These are phyloP conservation scores for Globisporangium barbulae DNA, from an alignment of 352 stramenopile genomes.

Conservation along the genomic window DNA sequence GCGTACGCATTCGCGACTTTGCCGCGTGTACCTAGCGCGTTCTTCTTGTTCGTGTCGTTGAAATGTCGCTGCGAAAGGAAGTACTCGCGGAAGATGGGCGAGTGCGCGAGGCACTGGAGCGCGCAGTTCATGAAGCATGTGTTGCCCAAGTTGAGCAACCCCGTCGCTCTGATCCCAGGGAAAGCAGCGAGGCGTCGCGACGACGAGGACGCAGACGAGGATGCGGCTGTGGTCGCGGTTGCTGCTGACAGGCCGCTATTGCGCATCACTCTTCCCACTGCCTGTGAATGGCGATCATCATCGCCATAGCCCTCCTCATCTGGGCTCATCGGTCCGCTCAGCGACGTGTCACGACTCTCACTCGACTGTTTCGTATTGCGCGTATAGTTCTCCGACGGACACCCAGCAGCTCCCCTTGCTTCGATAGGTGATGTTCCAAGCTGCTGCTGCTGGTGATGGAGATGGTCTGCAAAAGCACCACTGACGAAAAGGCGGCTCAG, in stretches of 20 bases:
- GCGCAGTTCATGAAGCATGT: conserved; percentile 89
- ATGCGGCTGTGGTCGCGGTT: background rate
- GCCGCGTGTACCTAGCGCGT: conserved; percentile 90
- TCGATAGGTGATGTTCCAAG: no score
- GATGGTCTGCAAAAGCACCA: conserved; percentile 28
- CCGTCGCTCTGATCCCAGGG: conserved; percentile 50
- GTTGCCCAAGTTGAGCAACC: conserved; percentile 82
- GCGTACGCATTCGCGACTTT: conserved; percentile 89
- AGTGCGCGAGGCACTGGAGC: conserved; percentile 94
- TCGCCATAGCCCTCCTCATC: background rate
- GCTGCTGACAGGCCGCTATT: background rate
- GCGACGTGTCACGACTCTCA: conserved; percentile 11
- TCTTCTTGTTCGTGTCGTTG: conserved; percentile 93
- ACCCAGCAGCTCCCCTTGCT: background rate
- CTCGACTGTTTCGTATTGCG: conserved; percentile 20
- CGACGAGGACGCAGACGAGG: background rate
- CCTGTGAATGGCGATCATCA: background rate
- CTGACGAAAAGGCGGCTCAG: conserved; percentile 35
- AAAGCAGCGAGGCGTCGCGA: conserved; percentile 28
- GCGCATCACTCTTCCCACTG: background rate
- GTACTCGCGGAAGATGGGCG: conserved; percentile 92
- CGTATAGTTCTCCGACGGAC: conserved; percentile 15
- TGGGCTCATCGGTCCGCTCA: conserved; percentile 12
- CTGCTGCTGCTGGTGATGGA: background rate
- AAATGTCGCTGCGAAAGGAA: conserved; percentile 91